These are phyloP conservation scores for Agarophyton chilense DNA, from an alignment of 23 red algal species.

Conservation along the genomic window DNA sequence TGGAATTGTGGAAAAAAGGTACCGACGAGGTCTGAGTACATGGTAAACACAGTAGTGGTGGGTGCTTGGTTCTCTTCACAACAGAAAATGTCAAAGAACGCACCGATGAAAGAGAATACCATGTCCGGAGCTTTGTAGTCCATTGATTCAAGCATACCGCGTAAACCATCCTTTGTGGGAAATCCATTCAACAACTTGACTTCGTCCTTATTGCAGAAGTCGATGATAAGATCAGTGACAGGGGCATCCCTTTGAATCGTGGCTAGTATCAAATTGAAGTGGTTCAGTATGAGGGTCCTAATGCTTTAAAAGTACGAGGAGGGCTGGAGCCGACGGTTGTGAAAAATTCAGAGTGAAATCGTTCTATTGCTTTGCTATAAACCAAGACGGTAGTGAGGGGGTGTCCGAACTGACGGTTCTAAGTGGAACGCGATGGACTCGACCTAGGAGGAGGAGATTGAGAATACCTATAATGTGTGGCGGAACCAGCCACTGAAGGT, in stretches of 20 bases:
- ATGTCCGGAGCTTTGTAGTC: conserved; percentile 38
- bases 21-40: conserved; percentile 28
- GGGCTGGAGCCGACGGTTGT: not conserved
- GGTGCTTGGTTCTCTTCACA: conserved; percentile 5
- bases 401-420: too few relatives aligned
- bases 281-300: not conserved
- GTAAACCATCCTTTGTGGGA: too few relatives aligned
- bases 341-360: not conserved
- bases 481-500: too few relatives aligned
- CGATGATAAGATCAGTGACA: too few relatives aligned
- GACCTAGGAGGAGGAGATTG: too few relatives aligned
- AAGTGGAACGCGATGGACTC: too few relatives aligned
- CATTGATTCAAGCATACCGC: conserved; percentile 47
- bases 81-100: conserved; percentile 12
- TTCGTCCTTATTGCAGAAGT: too few relatives aligned
- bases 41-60: conserved; percentile 15
- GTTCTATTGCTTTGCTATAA: conserved; percentile 15
- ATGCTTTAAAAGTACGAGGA: not conserved
- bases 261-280: not conserved
- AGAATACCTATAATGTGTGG: too few relatives aligned
- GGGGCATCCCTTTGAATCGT: not conserved
- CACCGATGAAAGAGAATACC: conserved; percentile 42
- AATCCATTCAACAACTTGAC: too few relatives aligned
- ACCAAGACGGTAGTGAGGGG: too few relatives aligned
- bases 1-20: not conserved